phyloP scores from a whole-genome alignment of 2,329 filamentous ascomycete genomes.

The Blumeriella jaapii region DNA sequence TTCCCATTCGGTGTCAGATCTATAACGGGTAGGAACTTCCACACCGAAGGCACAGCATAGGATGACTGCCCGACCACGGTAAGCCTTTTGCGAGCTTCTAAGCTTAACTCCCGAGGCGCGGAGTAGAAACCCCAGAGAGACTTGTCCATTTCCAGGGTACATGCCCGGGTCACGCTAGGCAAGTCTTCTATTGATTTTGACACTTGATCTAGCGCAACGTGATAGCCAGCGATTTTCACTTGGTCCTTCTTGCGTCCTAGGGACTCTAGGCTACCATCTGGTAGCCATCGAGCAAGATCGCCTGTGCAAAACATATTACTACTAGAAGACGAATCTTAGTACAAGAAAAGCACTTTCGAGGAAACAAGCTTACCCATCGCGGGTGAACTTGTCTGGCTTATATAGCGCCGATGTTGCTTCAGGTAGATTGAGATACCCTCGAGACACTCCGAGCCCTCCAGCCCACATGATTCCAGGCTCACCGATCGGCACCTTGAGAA shows the following conservation, averaged over 20 bases:
- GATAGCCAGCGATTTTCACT: conserved; percentile 43
- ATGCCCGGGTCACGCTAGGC: conserved; percentile 36
- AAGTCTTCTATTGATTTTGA: conserved; percentile 37
- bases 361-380: conserved; percentile 33
- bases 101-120: conserved; percentile 19
- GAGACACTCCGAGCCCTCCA: conserved; percentile 28
- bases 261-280: conserved; percentile 41
- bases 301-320: conserved; percentile 55
- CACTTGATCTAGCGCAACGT: conserved; percentile 46
- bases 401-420: conserved; percentile 38
- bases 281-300: conserved; percentile 43
- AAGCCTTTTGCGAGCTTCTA: conserved; percentile 15
- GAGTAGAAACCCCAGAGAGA: conserved; percentile 41
- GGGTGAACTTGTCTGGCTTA: conserved; percentile 38
- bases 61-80: conserved; percentile 35
- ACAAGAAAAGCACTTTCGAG: too few relatives aligned
- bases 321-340: too few relatives aligned
- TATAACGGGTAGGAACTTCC: conserved; percentile 33
- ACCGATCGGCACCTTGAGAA: conserved; percentile 26
- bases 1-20: conserved; percentile 45
- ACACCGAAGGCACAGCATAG: conserved; percentile 40
- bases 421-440: conserved; percentile 28
- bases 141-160: conserved; percentile 36
- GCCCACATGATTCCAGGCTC: conserved; percentile 34
- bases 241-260: conserved; percentile 49